phyloP scores from a whole-genome alignment of 257 asterid species.

The Coffea canephora region DNA sequence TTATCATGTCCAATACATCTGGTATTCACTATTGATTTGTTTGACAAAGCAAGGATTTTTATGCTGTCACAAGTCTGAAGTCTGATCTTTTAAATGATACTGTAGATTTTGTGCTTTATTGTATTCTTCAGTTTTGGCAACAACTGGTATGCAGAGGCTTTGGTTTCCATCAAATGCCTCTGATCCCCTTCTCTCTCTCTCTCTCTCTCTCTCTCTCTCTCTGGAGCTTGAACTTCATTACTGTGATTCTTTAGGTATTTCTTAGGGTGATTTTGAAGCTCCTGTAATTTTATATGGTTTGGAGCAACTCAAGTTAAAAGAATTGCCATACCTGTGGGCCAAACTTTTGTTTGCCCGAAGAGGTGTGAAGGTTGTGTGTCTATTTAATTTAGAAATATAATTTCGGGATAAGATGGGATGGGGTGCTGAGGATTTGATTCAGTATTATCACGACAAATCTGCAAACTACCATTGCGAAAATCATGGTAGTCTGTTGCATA shows the following conservation, averaged over 20 bases:
- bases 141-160: background rate
- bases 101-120: background rate
- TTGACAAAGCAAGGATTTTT: background rate
- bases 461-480: background rate
- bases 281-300: background rate
- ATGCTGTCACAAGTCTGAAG: background rate
- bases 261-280: background rate
- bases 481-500: background rate
- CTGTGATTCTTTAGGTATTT: background rate
- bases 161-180: slow-evolving; percentile 1
- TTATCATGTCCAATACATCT: background rate
- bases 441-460: too few species aligned
- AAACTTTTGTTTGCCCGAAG: background rate
- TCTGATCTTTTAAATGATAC: background rate
- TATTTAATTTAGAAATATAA: too few species aligned
- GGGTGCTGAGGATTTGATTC: background rate
- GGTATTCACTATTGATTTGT: background rate
- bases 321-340: background rate
- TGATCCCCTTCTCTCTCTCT: background rate
- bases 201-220: background rate
- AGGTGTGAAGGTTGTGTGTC: background rate
- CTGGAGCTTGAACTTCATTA: background rate
- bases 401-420: too few species aligned
- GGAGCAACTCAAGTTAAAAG: background rate
- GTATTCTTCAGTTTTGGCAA: background rate